phyloP scores from a whole-genome alignment of 495 filamentous ascomycete genomes.

The Xylaria castorea region DNA sequence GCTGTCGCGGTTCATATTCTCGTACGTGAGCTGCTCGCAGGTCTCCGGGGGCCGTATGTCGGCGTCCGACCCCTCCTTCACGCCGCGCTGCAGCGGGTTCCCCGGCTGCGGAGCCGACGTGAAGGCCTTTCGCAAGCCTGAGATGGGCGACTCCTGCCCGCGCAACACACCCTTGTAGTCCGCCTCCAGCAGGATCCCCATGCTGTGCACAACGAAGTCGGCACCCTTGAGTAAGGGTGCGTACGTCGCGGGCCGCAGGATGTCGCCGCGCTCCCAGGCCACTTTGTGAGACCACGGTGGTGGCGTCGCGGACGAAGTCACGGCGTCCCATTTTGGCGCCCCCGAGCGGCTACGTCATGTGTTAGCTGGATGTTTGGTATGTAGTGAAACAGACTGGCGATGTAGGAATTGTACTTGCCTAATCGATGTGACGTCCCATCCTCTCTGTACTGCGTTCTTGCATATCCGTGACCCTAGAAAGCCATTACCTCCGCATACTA shows the following conservation, averaged over 20 bases:
- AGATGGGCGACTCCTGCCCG: constrained; percentile 76
- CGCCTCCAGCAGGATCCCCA: constrained; percentile 96
- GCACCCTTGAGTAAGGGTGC: constrained; percentile 71
- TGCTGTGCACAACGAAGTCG: constrained; percentile 85
- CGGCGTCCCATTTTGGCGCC: constrained; percentile 78
- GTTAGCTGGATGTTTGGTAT: constrained; percentile 12
- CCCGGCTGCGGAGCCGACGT: constrained; percentile 52
- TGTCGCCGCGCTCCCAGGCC: constrained; percentile 85
- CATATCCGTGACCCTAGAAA: constrained; percentile 95
- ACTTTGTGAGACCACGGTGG: constrained; percentile 84
- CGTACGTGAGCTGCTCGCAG: constrained; percentile 86
- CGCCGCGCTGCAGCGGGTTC: constrained; percentile 65
- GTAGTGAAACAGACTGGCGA: background rate
- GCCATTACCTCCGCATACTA: constrained; percentile 94
- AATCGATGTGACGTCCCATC: constrained; percentile 89
- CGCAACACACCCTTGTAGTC: constrained; percentile 94
- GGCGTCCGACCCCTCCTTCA: constrained; percentile 36
- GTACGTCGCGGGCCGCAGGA: constrained; percentile 82
- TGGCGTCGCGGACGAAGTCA: constrained; percentile 73
- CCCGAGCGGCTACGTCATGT: constrained; percentile 75
- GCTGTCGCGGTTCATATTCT: constrained; percentile 94
- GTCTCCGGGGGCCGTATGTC: constrained; percentile 67
- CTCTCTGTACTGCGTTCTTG: constrained; percentile 78
- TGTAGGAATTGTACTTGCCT: constrained; percentile 60
- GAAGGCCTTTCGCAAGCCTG: constrained; percentile 80